Evolutionary conservation across 2,329 filamentous ascomycete genomes (phyloP).

Genomic region (Kalmusia sp.): DNA sequence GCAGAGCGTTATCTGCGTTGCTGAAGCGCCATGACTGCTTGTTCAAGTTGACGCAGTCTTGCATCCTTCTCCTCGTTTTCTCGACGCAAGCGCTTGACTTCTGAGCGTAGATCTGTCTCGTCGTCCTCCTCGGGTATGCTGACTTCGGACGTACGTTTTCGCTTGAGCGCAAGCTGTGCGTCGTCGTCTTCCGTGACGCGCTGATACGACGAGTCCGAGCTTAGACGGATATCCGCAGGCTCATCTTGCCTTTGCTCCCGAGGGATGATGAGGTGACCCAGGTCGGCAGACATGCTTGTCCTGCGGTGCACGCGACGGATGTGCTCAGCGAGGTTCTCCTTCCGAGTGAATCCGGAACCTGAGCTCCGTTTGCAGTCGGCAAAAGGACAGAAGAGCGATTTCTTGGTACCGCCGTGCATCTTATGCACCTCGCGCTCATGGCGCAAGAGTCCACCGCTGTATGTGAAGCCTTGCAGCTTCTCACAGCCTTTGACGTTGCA

Average conservation of each 20-base stretch:
- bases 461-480: conserved; percentile 93
- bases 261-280: conserved; percentile 39
- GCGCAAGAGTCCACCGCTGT: conserved; percentile 85
- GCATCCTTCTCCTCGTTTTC: conserved; percentile 52
- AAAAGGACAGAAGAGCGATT: conserved; percentile 85
- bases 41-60: conserved; percentile 44
- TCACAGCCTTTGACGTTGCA: conserved; percentile 84
- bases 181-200: conserved; percentile 36
- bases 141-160: conserved; percentile 40
- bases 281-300: conserved; percentile 45
- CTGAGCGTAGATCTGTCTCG: conserved; percentile 42
- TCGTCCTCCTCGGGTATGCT: conserved; percentile 29
- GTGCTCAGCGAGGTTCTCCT: conserved; percentile 94
- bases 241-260: conserved; percentile 30
- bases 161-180: conserved; percentile 30
- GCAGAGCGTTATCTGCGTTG: conserved; percentile 25
- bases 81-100: conserved; percentile 50
- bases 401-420: conserved; percentile 87
- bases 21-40: conserved; percentile 43
- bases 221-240: conserved; percentile 25
- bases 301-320: conserved; percentile 79
- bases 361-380: conserved; percentile 86
- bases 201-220: conserved; percentile 34
- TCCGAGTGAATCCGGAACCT: conserved; percentile 88
- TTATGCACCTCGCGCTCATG: conserved; percentile 94